A percentile compares a stretch with the other conserved stretches of the same genome.
Evolutionary conservation across 78 protist genomes (phyloP).

Genomic region (Guillardia theta): DNA sequence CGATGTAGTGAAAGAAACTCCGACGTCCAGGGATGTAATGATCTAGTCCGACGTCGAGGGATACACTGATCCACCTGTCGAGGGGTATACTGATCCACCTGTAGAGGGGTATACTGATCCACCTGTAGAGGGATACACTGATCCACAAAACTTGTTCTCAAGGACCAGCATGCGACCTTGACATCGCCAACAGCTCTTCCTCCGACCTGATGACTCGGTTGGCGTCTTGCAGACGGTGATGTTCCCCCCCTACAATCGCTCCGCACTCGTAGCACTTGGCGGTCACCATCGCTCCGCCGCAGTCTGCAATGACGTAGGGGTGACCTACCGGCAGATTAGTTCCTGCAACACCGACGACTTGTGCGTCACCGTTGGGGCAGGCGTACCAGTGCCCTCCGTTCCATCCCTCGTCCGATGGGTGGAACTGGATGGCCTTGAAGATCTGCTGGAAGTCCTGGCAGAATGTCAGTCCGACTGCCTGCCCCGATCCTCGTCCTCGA

Average conservation of each 20-base stretch:
- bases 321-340: too few species aligned
- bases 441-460: neutral
- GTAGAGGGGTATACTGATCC: too few species aligned
- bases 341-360: too few species aligned
- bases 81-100: too few species aligned
- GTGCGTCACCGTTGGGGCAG: constrained; percentile 58
- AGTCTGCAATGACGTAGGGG: constrained; percentile 58
- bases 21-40: too few species aligned
- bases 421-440: neutral
- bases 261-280: constrained; percentile 61
- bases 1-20: too few species aligned
- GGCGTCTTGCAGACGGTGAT: constrained; percentile 43
- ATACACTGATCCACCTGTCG: too few species aligned
- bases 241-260: constrained; percentile 57
- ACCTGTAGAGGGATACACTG: too few species aligned
- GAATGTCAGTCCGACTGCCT: neutral
- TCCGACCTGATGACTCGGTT: neutral
- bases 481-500: neutral
- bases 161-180: too few species aligned
- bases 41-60: too few species aligned
- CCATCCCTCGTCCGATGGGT: neutral
- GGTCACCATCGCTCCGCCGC: constrained; percentile 68
- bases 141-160: too few species aligned
- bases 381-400: constrained; percentile 55
- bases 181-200: too few species aligned